These are phyloP conservation scores for Biscogniauxia sp. DNA, from an alignment of 2,329 filamentous ascomycete genomes.

Conservation along the genomic window DNA sequence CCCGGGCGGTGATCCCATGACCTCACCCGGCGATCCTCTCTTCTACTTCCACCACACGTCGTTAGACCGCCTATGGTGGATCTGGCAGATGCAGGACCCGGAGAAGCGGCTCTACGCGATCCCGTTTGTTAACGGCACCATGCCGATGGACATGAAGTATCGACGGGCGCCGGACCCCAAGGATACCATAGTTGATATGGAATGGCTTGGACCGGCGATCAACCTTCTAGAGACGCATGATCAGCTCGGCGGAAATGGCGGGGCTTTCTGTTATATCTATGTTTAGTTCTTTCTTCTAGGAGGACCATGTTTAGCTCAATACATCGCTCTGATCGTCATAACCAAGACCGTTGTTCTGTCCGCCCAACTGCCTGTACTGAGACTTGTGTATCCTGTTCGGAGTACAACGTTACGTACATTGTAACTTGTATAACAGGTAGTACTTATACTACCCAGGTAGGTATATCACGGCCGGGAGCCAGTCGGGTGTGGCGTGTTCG, in stretches of 20 bases:
- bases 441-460: too few species aligned
- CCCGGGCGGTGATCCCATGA: conserved; percentile 36
- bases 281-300: conserved; percentile 16
- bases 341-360: too few species aligned
- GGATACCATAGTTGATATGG: conserved; percentile 25
- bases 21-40: conserved; percentile 38
- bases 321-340: too few species aligned
- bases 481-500: too few species aligned
- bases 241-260: conserved; percentile 27
- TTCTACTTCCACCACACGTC: conserved; percentile 41
- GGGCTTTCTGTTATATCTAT: conserved; percentile 30
- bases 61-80: conserved; percentile 41
- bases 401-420: too few species aligned
- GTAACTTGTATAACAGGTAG: too few species aligned
- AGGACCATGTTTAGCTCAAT: too few species aligned
- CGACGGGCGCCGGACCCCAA: conserved; percentile 16
- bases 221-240: conserved; percentile 30
- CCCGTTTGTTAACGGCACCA: conserved; percentile 19
- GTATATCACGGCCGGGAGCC: too few species aligned
- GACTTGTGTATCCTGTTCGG: too few species aligned
- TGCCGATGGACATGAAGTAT: conserved; percentile 25
- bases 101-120: conserved; percentile 33
- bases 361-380: too few species aligned
- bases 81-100: conserved; percentile 41
- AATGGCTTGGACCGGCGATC: conserved; percentile 30